phyloP scores from a whole-genome alignment of 2,329 filamentous ascomycete species.

The Xylaria hypoxylon region DNA sequence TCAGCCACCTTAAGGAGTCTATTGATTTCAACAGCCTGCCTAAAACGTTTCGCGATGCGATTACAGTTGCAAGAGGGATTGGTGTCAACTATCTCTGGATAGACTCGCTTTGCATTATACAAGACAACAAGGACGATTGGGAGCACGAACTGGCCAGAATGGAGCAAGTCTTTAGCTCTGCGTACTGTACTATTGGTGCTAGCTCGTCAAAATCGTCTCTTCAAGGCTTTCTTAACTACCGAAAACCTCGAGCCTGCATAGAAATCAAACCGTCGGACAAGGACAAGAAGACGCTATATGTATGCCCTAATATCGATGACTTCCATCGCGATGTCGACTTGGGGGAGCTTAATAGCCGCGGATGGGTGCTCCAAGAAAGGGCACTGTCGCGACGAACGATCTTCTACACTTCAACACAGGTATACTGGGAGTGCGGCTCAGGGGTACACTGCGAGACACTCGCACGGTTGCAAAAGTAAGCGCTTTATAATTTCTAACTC shows the following conservation, averaged over 20 bases:
- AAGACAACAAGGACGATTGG: slow-evolving; percentile 20
- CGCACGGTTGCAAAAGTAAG: slow-evolving; percentile 37
- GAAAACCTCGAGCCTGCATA: slow-evolving; percentile 13
- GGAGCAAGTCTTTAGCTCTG: slow-evolving; percentile 37
- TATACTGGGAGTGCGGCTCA: slow-evolving; percentile 42
- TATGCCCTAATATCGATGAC: slow-evolving; percentile 38
- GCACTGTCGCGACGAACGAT: slow-evolving; percentile 39
- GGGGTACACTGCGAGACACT: slow-evolving; percentile 41
- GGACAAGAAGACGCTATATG: slow-evolving; percentile 16
- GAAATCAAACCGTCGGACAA: too few species aligned
- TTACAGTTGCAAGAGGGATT: slow-evolving; percentile 14
- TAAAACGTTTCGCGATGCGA: slow-evolving; percentile 23
- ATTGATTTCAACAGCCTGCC: slow-evolving; percentile 24
- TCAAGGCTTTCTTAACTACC: slow-evolving; percentile 27
- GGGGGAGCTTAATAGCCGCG: slow-evolving; percentile 17
- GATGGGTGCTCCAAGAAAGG: slow-evolving; percentile 41
- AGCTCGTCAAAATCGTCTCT: slow-evolving; percentile 27
- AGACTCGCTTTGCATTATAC: slow-evolving; percentile 16
- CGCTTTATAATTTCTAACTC: too few species aligned
- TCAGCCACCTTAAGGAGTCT: neutral
- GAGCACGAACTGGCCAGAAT: slow-evolving; percentile 26
- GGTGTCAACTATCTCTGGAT: slow-evolving; percentile 26
- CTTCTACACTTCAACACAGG: slow-evolving; percentile 36
- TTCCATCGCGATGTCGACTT: slow-evolving; percentile 38
- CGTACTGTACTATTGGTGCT: slow-evolving; percentile 38